Base-by-base conservation (phyloP, 2,329 filamentous ascomycete genomes). In the Lecanosticta acicola region DNA sequence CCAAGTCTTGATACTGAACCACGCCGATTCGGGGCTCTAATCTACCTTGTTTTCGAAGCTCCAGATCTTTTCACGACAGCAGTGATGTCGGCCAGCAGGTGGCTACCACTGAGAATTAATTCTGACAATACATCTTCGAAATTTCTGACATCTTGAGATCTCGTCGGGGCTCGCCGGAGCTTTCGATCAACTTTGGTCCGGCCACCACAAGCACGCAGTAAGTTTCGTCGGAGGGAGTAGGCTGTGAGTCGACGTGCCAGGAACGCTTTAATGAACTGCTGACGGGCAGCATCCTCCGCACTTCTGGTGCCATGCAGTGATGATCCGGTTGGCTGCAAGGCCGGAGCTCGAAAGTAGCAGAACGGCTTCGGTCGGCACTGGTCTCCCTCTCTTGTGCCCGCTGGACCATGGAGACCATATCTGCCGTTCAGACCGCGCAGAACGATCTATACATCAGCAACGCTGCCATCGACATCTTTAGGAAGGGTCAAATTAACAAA, bases 51-150 rank as follows among this genome's bases (percentile, higher is more conserved):
- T 0, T 81, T 82, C 62, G 72, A 82, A 42, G 78, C 78, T 4
- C 66, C 81, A 1, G 78, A 82, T 50, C 81, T 78, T 0, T 81
- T 79, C 51, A 68, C 76, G 3, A 72, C 71, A 8, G 71, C 82
- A 38, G 66, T 68, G 7, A 64, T 81, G 16, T 82, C 49, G 72
- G 69, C 0, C 59, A 74, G 14, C 62, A 69, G 37, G 69, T 82
- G 3, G 78, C 73, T 2, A 68, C 68, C 2, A 80, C 78, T 0
- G 70, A 80, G 54, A 81, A 81, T 49, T 78, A 81, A 56, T 82
- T 81, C 55, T 69, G 78, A 2, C 77, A 81, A 55, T 81, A 78
- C 59, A 70, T 69, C 17, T 80, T 80, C 46, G 72, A 81, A 38
- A 67, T 81, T 4, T 72, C 76, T 0, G 56, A 68, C 7, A 61